phyloP scores from a whole-genome alignment of 805 yeast genomes.

The Barnettozyma californica region DNA sequence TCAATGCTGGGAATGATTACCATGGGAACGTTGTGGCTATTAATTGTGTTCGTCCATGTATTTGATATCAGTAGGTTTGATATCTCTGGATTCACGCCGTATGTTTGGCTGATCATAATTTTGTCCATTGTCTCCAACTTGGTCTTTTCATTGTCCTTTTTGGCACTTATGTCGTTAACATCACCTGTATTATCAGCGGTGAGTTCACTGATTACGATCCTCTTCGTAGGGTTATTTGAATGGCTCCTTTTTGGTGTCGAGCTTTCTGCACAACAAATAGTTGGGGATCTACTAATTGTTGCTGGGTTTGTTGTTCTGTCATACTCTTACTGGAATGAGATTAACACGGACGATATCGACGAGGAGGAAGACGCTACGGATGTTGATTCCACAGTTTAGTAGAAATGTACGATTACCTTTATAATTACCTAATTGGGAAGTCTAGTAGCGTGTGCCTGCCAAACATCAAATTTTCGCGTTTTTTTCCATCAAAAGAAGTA shows the following conservation, averaged over 20 bases:
- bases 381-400: constrained; percentile 1
- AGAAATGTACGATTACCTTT: too few relatives aligned
- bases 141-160: constrained; percentile 63
- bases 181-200: constrained; percentile 77
- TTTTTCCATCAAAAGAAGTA: not conserved
- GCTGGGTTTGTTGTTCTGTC: constrained; percentile 65
- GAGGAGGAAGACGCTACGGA: constrained; percentile 25
- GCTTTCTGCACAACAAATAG: constrained; percentile 48
- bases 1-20: constrained; percentile 61
- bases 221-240: constrained; percentile 74
- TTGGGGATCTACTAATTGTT: constrained; percentile 67
- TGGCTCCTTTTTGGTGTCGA: constrained; percentile 59
- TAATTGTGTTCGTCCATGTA: constrained; percentile 45
- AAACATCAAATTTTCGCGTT: not conserved
- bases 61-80: constrained; percentile 54
- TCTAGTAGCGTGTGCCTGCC: constrained; percentile 1
- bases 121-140: constrained; percentile 60
- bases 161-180: constrained; percentile 76
- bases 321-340: constrained; percentile 60
- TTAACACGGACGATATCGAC: constrained; percentile 38
- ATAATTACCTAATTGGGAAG: constrained; percentile 1
- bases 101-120: constrained; percentile 37
- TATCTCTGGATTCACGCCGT: constrained; percentile 31
- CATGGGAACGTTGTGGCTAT: constrained; percentile 40
- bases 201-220: constrained; percentile 66